Conservation (phyloP, 2,329 filamentous ascomycete species). For the Verticillium nonalfalfae region DNA sequence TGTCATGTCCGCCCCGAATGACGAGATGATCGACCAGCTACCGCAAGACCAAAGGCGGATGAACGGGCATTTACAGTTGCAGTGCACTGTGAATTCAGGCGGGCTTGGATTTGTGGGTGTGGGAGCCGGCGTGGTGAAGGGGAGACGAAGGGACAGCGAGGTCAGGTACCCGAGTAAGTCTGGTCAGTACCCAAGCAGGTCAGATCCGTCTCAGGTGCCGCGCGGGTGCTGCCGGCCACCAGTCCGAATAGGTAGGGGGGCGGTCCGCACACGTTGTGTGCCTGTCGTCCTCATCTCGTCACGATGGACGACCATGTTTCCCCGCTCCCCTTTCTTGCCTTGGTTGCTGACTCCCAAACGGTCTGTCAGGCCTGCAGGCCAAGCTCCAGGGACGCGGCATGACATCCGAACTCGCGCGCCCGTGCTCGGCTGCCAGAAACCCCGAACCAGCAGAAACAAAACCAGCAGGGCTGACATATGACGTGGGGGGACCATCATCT, state of each 20-base stretch:
- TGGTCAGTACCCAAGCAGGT: neutral
- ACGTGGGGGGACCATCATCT: neutral
- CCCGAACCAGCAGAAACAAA: neutral
- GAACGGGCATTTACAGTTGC: neutral
- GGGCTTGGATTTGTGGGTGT: too few species aligned
- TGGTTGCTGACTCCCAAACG: too few species aligned
- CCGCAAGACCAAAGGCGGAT: neutral
- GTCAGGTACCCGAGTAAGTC: too few species aligned
- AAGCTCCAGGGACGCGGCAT: too few species aligned
- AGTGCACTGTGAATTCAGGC: neutral
- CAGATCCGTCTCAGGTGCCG: neutral
- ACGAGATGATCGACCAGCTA: neutral
- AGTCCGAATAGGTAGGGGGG: neutral
- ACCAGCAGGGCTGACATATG: neutral
- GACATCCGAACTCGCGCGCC: neutral
- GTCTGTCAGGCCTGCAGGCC: too few species aligned
- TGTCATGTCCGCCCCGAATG: neutral
- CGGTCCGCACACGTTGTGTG: neutral
- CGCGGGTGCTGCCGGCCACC: neutral
- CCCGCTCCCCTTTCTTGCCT: too few species aligned
- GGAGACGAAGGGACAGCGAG: too few species aligned
- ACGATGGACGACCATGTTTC: too few species aligned
- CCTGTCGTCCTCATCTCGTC: neutral
- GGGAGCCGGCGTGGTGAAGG: too few species aligned
- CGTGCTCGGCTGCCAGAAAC: neutral